Conservation (phyloP, 441 rosid genomes). For the Gossypium trilobum region DNA sequence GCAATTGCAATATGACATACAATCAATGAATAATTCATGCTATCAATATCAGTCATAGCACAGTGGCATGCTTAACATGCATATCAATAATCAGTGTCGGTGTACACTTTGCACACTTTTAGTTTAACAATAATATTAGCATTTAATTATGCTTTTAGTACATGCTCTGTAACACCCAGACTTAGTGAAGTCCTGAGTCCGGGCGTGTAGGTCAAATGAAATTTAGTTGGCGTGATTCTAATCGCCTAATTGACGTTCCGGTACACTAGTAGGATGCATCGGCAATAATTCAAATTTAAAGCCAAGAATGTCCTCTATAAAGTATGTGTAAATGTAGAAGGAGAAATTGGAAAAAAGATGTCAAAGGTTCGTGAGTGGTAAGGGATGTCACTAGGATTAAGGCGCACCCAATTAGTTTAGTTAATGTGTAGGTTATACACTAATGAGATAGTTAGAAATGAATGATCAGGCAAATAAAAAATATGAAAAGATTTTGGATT, state of each 20-base stretch:
- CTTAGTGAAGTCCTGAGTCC: background rate
- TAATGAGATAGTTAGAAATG: no score
- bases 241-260: background rate
- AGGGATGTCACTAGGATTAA: background rate
- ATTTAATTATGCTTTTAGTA: no score
- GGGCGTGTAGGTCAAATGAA: background rate
- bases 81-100: no score
- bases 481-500: background rate
- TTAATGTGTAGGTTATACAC: background rate
- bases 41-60: no score
- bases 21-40: no score
- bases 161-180: background rate
- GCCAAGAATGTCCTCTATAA: background rate
- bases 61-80: no score
- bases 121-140: no score
- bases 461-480: background rate
- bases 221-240: background rate
- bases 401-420: background rate
- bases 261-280: background rate
- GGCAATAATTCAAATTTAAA: background rate
- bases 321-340: background rate
- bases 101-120: no score
- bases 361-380: background rate
- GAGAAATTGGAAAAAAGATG: no score
- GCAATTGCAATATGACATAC: no score